phyloP scores from a whole-genome alignment of 1,139 yeast species.

The Schizosaccharomyces versatilis region DNA sequence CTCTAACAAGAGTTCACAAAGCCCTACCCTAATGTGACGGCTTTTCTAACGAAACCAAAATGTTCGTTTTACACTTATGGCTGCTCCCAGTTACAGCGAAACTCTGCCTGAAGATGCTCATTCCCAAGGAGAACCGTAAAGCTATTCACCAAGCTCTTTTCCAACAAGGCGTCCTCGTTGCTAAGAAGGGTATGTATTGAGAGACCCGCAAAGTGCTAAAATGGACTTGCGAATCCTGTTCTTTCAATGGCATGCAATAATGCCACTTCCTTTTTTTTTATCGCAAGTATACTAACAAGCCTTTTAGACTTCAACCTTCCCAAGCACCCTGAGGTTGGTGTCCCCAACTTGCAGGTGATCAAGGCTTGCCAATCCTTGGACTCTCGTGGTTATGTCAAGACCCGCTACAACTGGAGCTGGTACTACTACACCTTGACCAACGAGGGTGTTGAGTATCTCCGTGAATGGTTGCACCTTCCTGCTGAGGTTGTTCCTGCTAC shows the following conservation, averaged over 20 bases:
- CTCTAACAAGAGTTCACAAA: not conserved
- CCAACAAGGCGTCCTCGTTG: slow-evolving; percentile 11
- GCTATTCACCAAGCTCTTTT: slow-evolving; percentile 9
- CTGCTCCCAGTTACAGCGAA: not conserved
- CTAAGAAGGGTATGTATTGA: slow-evolving; percentile 4
- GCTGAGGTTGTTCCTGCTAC: slow-evolving; percentile 97
- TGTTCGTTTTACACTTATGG: not conserved
- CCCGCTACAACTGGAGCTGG: slow-evolving; percentile 99
- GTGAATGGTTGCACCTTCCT: slow-evolving; percentile 97
- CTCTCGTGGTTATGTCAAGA: slow-evolving; percentile 96
- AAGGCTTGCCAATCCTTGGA: slow-evolving; percentile 98
- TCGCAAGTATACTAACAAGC: no score
- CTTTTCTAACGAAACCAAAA: not conserved
- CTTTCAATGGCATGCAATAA: no score
- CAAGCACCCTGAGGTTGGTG: slow-evolving; percentile 57
- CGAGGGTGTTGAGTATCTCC: slow-evolving; percentile 96
- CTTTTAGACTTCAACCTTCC: slow-evolving; percentile 85
- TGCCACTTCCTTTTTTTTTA: no score
- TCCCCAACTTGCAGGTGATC: slow-evolving; percentile 71
- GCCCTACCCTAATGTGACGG: not conserved
- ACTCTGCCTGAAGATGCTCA: slow-evolving; percentile 6
- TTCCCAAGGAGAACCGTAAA: slow-evolving; percentile 11
- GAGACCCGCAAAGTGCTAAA: no score
- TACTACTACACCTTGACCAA: slow-evolving; percentile 99
- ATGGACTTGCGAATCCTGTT: not conserved